phyloP scores from a whole-genome alignment of 208 protist species.

The Leishmania aethiopica region DNA sequence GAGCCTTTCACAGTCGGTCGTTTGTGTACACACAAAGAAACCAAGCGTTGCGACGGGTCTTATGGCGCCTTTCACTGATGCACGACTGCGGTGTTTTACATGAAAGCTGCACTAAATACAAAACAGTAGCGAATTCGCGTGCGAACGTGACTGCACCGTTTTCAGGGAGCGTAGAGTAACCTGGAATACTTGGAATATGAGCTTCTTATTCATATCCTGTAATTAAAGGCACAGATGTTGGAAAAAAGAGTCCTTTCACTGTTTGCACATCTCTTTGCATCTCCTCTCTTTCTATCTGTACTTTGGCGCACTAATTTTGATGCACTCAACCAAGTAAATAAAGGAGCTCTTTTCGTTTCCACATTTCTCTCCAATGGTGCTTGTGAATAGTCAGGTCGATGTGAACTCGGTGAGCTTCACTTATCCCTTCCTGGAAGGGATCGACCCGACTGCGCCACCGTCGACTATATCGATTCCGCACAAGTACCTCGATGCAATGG shows the following conservation, averaged over 20 bases:
- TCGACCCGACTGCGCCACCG: slow-evolving; percentile 60
- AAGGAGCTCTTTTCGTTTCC: background rate
- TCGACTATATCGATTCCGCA: slow-evolving; percentile 79
- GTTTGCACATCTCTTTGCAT: background rate
- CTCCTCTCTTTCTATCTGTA: background rate
- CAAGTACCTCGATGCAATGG: slow-evolving; percentile 82
- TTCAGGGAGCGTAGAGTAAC: background rate
- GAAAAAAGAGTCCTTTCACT: background rate
- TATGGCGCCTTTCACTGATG: background rate
- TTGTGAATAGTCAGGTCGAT: slow-evolving; percentile 13
- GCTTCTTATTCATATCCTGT: background rate
- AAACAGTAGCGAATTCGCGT: background rate
- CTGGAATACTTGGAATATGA: background rate
- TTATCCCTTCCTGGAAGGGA: slow-evolving; percentile 79
- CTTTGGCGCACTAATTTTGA: background rate
- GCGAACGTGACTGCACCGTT: background rate
- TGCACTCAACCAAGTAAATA: background rate
- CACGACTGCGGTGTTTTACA: background rate
- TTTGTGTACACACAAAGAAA: background rate
- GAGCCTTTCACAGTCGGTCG: background rate
- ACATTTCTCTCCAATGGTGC: background rate
- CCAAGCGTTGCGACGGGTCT: background rate
- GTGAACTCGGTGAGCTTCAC: slow-evolving; percentile 54
- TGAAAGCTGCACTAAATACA: background rate
- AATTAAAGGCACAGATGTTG: background rate